A percentile compares a stretch with the other conserved stretches of the same genome.
phyloP scores from a whole-genome alignment of 2,329 filamentous ascomycete genomes.

The Lecanosticta acicola region DNA sequence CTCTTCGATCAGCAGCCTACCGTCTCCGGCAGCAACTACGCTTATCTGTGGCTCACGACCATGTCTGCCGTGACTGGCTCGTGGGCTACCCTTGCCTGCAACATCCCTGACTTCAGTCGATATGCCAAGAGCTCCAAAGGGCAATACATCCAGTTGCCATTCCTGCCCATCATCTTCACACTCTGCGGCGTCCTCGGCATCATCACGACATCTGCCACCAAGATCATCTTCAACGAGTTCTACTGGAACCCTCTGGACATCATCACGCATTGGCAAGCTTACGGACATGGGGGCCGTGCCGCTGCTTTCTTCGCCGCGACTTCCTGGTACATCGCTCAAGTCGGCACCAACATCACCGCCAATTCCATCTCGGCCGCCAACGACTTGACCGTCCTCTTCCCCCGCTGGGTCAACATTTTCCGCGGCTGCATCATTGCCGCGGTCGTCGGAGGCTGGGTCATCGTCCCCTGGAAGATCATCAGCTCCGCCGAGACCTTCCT shows the following conservation, averaged over 20 bases:
- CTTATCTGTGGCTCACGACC: constrained; percentile 38
- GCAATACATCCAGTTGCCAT: constrained; percentile 30
- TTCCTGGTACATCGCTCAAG: constrained; percentile 47
- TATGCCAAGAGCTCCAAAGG: constrained; percentile 30
- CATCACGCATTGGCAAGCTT: constrained; percentile 32
- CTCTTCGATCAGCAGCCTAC: constrained; percentile 21
- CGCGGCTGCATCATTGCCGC: constrained; percentile 34
- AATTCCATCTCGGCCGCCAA: constrained; percentile 51
- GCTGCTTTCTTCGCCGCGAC: constrained; percentile 27
- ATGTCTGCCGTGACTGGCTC: constrained; percentile 46
- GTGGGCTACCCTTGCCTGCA: constrained; percentile 36
- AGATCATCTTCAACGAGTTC: constrained; percentile 47
- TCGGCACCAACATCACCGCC: constrained; percentile 49
- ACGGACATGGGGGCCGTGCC: constrained; percentile 22
- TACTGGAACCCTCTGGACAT: constrained; percentile 31
- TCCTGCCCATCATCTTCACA: constrained; percentile 35
- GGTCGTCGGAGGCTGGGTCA: constrained; percentile 35
- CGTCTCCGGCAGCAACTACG: constrained; percentile 39
- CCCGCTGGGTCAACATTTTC: constrained; percentile 46
- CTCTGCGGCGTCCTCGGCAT: constrained; percentile 44
- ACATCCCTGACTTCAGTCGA: constrained; percentile 32
- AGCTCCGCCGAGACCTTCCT: constrained; percentile 34
- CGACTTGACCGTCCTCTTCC: constrained; percentile 48
- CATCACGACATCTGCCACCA: constrained; percentile 50
- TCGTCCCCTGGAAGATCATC: constrained; percentile 29